A percentile compares a stretch with the other conserved stretches of the same genome.
Conservation (phyloP, 1,139 yeast species). For the Geotrichum candidum region DNA sequence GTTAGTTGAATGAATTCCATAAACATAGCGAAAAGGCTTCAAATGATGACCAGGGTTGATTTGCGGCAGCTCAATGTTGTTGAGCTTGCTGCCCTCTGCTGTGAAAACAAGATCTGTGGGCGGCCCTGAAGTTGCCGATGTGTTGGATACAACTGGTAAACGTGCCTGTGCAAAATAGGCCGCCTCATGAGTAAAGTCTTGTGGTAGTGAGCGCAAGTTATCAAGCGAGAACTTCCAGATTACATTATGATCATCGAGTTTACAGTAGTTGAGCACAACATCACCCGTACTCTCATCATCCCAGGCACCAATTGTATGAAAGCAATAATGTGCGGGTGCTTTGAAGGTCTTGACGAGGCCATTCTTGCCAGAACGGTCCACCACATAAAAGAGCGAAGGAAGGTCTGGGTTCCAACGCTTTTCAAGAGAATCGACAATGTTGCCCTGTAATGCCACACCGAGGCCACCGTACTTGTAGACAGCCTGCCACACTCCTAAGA, state of each 20-base stretch:
- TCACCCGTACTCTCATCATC: slow-evolving; percentile 20
- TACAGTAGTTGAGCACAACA: slow-evolving; percentile 16
- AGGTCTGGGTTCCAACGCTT: slow-evolving; percentile 17
- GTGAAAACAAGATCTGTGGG: slow-evolving; percentile 5
- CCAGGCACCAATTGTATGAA: slow-evolving; percentile 20
- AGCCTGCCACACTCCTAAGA: slow-evolving; percentile 21
- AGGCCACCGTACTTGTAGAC: slow-evolving; percentile 17
- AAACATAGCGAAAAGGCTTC: slow-evolving; percentile 14
- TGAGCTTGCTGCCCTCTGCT: slow-evolving; percentile 1
- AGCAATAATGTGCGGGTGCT: slow-evolving; percentile 19
- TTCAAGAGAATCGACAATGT: slow-evolving; percentile 17
- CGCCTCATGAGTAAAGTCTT: background rate
- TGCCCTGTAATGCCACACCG: slow-evolving; percentile 14
- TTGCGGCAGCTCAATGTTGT: slow-evolving; percentile 17
- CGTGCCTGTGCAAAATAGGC: slow-evolving; percentile 12
- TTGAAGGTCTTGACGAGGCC: slow-evolving; percentile 13
- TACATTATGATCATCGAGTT: slow-evolving; percentile 13
- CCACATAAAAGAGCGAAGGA: slow-evolving; percentile 18
- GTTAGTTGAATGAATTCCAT: slow-evolving; percentile 17
- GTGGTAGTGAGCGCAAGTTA: slow-evolving; percentile 14
- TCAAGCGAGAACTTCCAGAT: slow-evolving; percentile 16
- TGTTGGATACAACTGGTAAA: slow-evolving; percentile 14
- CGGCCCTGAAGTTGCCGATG: background rate
- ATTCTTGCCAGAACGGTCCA: slow-evolving; percentile 17
- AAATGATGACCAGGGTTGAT: slow-evolving; percentile 14